phyloP scores from a whole-genome alignment of 306 rosid species.

The Gillenia trifoliata region DNA sequence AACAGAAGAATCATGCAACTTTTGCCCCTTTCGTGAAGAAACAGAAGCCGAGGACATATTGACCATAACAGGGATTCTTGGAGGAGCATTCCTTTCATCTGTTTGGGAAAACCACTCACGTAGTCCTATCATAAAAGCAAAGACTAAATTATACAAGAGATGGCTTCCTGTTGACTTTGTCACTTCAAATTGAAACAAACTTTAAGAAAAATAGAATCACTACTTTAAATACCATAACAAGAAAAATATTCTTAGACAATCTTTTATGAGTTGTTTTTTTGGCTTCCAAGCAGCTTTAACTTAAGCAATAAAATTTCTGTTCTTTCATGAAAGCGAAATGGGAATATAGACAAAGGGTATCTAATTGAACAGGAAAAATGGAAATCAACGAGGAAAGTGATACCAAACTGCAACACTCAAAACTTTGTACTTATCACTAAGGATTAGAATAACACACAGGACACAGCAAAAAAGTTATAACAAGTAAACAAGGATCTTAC shows the following conservation, averaged over 20 bases:
- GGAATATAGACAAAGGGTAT: neutral
- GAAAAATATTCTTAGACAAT: neutral
- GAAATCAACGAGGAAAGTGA: conserved; percentile 2
- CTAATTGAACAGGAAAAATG: neutral
- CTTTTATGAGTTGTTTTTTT: neutral
- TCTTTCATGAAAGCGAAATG: neutral
- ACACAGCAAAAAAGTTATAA: neutral
- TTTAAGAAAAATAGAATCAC: neutral
- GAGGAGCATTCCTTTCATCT: conserved; percentile 91
- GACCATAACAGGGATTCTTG: conserved; percentile 98
- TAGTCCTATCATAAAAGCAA: conserved; percentile 51
- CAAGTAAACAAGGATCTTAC: conserved; percentile 40
- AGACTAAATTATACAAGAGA: neutral
- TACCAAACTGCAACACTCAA: neutral
- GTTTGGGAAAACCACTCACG: conserved; percentile 96
- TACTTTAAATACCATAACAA: neutral
- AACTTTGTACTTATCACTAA: neutral
- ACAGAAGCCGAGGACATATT: conserved; percentile 86
- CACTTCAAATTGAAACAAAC: neutral
- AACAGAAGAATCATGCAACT: conserved; percentile 50
- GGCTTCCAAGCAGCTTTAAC: neutral
- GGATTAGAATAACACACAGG: neutral
- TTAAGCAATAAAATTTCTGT: neutral
- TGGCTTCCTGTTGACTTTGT: neutral
- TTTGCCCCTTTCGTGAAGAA: conserved; percentile 65